Evolutionary conservation across 2,329 filamentous ascomycete genomes (phyloP).

Genomic region (Botrytis aclada): DNA sequence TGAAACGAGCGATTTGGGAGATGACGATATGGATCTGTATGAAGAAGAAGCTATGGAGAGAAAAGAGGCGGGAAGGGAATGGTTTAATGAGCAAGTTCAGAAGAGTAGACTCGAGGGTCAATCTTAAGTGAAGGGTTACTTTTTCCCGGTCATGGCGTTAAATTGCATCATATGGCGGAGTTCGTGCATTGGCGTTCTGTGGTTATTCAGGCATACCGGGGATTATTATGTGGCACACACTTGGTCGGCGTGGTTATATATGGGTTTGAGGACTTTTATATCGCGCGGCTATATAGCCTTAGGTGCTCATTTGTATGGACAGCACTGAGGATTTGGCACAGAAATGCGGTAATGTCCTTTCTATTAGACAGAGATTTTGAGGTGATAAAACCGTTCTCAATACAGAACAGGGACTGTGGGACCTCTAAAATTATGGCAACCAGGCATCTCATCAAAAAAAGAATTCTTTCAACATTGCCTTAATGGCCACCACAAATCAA

Average conservation of each 20-base stretch:
- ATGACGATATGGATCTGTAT: slow-evolving; percentile 77
- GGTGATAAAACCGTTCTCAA: not conserved
- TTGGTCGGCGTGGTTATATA: not conserved
- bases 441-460: too few species aligned
- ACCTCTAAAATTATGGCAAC: not conserved
- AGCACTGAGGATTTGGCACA: not conserved
- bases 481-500: not conserved
- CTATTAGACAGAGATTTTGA: not conserved
- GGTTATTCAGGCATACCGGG: not conserved
- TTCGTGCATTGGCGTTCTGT: not conserved
- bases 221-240: not conserved
- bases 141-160: not conserved
- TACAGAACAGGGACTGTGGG: fast-evolving
- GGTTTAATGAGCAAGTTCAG: slow-evolving; percentile 31
- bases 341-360: not conserved
- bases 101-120: not conserved
- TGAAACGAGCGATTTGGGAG: slow-evolving; percentile 79
- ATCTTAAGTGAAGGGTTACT: not conserved
- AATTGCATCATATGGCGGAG: not conserved
- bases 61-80: slow-evolving; percentile 27
- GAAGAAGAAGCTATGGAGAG: slow-evolving; percentile 62
- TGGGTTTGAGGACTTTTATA: not conserved
- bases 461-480: not conserved
- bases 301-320: not conserved
- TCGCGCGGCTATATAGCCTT: not conserved